These are phyloP conservation scores for Oleoguttula mirabilis DNA, from an alignment of 495 filamentous ascomycete genomes.

Conservation along the genomic window DNA sequence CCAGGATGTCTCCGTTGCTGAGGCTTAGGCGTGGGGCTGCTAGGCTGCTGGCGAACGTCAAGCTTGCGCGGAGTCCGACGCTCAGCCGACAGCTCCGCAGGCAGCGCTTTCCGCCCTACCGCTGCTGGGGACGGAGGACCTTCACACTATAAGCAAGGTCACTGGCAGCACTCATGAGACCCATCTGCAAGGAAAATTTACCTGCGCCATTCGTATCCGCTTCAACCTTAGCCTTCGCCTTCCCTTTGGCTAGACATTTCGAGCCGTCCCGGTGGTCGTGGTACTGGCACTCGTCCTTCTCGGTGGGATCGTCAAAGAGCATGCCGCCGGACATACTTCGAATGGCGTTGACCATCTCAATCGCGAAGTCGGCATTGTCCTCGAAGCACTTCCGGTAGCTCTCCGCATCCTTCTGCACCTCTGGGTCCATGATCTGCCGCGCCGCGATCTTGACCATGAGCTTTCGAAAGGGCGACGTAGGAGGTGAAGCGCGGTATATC, in stretches of 20 bases:
- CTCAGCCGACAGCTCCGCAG: conserved; percentile 13
- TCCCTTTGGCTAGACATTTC: conserved; percentile 25
- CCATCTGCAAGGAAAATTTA: neutral
- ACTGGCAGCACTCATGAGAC: neutral
- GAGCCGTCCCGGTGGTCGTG: conserved; percentile 35
- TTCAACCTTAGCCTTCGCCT: conserved; percentile 26
- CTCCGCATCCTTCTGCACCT: conserved; percentile 32
- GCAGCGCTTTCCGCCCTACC: neutral
- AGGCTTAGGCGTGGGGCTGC: too few species aligned
- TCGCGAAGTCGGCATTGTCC: conserved; percentile 35
- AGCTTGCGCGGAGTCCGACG: conserved; percentile 14
- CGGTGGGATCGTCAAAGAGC: conserved; percentile 38
- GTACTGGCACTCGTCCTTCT: conserved; percentile 32
- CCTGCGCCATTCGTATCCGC: conserved; percentile 2
- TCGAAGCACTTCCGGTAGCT: conserved; percentile 36
- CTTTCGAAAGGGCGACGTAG: conserved; percentile 32
- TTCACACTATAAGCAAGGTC: conserved; percentile 14
- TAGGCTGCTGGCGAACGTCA: conserved; percentile 2
- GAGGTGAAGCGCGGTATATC: conserved; percentile 32
- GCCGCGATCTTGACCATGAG: conserved; percentile 39
- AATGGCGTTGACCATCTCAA: conserved; percentile 40
- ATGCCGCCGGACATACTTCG: conserved; percentile 32
- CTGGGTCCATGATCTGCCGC: conserved; percentile 41
- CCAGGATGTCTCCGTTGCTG: too few species aligned
- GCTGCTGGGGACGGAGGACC: neutral